phyloP scores from a whole-genome alignment of 805 yeast species.

The Candida vartiovaarae region DNA sequence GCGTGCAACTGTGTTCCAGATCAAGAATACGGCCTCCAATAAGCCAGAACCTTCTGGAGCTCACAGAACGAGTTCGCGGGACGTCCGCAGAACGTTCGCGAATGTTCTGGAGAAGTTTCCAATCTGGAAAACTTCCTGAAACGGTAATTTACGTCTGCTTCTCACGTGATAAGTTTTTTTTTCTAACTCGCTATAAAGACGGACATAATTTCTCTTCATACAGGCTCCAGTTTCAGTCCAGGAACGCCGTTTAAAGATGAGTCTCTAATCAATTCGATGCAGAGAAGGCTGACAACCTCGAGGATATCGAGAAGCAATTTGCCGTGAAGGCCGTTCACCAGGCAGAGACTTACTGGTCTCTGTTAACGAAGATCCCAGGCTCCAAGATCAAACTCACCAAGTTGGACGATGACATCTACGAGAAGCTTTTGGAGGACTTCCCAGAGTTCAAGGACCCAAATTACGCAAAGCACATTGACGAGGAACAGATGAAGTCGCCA shows the following conservation, averaged over 20 bases:
- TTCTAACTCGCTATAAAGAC: too few relatives aligned
- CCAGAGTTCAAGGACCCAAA: slow-evolving; percentile 77
- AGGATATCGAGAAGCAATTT: slow-evolving; percentile 94
- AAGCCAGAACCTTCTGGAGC: neutral
- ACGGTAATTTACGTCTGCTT: neutral
- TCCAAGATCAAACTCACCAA: slow-evolving; percentile 66
- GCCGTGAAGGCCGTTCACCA: slow-evolving; percentile 97
- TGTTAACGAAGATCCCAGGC: slow-evolving; percentile 71
- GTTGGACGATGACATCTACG: slow-evolving; percentile 64
- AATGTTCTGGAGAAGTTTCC: neutral
- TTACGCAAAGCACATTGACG: slow-evolving; percentile 51
- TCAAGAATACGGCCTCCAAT: too few relatives aligned
- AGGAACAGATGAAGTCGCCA: slow-evolving; percentile 74
- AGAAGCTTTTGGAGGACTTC: slow-evolving; percentile 56
- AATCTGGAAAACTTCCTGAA: neutral
- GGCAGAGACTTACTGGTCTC: slow-evolving; percentile 88
- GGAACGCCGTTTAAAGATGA: neutral
- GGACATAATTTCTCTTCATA: too few relatives aligned
- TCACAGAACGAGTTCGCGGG: neutral
- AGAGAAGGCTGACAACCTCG: slow-evolving; percentile 88
- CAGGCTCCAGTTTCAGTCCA: too few relatives aligned
- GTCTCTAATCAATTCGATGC: slow-evolving; percentile 51
- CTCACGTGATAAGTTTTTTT: too few relatives aligned
- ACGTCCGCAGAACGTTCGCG: neutral
- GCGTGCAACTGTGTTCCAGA: too few relatives aligned